A percentile compares a stretch with the other conserved stretches of the same genome.
phyloP scores from a whole-genome alignment of 23 red algal species.

The Gracilaria caudata region DNA sequence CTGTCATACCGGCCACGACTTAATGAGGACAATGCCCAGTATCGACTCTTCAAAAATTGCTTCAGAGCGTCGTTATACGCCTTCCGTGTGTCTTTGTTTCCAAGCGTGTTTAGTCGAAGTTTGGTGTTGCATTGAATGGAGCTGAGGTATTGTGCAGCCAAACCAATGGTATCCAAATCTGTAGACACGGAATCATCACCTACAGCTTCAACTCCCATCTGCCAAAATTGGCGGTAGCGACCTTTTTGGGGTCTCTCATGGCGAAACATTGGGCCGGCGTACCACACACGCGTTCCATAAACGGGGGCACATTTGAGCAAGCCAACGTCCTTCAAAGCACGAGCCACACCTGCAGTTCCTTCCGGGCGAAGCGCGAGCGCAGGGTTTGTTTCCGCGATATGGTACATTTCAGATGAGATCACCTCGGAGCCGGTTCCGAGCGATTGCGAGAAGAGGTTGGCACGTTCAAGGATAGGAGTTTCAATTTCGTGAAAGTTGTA shows the following conservation, averaged over 20 bases:
- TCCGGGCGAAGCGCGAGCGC: slow-evolving; percentile 63
- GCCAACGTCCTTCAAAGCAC: slow-evolving; percentile 38
- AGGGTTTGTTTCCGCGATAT: slow-evolving; percentile 12
- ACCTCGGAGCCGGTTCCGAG: slow-evolving; percentile 48
- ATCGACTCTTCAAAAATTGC: slow-evolving; percentile 27
- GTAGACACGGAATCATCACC: slow-evolving; percentile 34
- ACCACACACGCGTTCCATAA: slow-evolving; percentile 46
- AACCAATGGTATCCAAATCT: slow-evolving; percentile 46
- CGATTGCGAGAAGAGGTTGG: slow-evolving; percentile 19
- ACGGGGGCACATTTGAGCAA: slow-evolving; percentile 22
- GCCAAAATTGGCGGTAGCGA: slow-evolving; percentile 64
- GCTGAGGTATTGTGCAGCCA: slow-evolving; percentile 36
- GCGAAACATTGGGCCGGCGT: slow-evolving; percentile 77
- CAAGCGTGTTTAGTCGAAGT: slow-evolving; percentile 60
- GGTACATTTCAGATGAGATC: slow-evolving; percentile 41
- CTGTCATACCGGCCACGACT: slow-evolving; percentile 45
- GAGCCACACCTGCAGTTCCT: slow-evolving; percentile 67
- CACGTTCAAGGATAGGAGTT: slow-evolving; percentile 52
- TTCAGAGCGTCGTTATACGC: slow-evolving; percentile 51
- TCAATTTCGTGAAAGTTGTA: slow-evolving; percentile 70
- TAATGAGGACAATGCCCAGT: slow-evolving; percentile 31
- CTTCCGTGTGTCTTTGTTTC: slow-evolving; percentile 17
- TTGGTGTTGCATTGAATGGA: not conserved
- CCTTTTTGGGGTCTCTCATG: slow-evolving; percentile 59
- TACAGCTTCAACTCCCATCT: slow-evolving; percentile 63